Conservation (phyloP, 2,329 filamentous ascomycete genomes). For the Talaromyces sp. region DNA sequence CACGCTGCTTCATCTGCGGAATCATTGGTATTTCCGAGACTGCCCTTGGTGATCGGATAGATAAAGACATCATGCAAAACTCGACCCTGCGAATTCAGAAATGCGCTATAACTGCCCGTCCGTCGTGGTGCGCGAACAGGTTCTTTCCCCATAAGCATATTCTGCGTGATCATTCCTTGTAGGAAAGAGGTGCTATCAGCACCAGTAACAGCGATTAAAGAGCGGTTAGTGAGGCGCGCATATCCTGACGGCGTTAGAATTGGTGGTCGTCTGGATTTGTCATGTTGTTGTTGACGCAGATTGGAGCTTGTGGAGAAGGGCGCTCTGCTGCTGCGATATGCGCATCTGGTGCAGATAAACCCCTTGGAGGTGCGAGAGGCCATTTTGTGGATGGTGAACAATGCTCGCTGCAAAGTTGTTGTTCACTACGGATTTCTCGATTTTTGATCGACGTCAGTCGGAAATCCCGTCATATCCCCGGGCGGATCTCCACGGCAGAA, state of each 20-base stretch:
- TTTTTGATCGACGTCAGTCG: slow-evolving; percentile 16
- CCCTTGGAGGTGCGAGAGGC: slow-evolving; percentile 22
- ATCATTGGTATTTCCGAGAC: slow-evolving; percentile 20
- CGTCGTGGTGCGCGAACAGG: slow-evolving; percentile 31
- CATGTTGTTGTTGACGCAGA: slow-evolving; percentile 16
- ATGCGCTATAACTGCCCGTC: slow-evolving; percentile 69
- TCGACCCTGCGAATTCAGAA: slow-evolving; percentile 78
- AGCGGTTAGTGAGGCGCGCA: slow-evolving; percentile 61
- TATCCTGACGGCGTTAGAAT: slow-evolving; percentile 42
- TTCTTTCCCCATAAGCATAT: slow-evolving; percentile 50
- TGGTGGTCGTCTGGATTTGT: slow-evolving; percentile 25
- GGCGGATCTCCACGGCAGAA: slow-evolving; percentile 27
- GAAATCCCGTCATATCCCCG: neutral
- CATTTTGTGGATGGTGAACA: slow-evolving; percentile 23
- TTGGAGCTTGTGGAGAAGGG: slow-evolving; percentile 28
- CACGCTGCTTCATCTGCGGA: slow-evolving; percentile 45
- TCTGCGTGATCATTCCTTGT: slow-evolving; percentile 79
- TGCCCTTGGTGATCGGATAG: slow-evolving; percentile 53
- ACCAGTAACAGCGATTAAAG: slow-evolving; percentile 73
- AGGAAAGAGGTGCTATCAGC: slow-evolving; percentile 77
- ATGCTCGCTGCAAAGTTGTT: neutral
- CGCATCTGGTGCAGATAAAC: slow-evolving; percentile 28
- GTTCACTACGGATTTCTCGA: slow-evolving; percentile 19
- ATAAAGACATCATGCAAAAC: slow-evolving; percentile 87
- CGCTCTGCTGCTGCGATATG: slow-evolving; percentile 21